Conservation (phyloP, 805 yeast genomes). For the Lipomyces spencermartinsiae region DNA sequence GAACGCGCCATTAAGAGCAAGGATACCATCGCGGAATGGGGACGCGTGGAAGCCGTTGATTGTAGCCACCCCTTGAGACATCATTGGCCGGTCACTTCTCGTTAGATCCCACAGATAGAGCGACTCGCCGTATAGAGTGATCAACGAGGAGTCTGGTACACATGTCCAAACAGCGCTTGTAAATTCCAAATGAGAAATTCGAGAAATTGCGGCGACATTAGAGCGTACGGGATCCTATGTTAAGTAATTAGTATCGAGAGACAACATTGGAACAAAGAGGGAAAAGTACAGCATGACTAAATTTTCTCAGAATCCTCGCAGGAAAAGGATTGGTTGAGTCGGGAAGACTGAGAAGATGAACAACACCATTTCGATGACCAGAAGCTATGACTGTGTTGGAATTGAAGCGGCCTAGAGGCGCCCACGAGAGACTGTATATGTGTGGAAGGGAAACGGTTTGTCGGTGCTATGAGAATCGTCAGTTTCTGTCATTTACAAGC, state of each 20-base stretch:
- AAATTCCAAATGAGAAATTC: slow-evolving; percentile 49
- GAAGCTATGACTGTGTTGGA: slow-evolving; percentile 60
- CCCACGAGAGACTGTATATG: slow-evolving; percentile 56
- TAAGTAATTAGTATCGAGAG: neutral
- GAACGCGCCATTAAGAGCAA: slow-evolving; percentile 67
- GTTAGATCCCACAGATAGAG: slow-evolving; percentile 78
- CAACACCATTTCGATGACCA: slow-evolving; percentile 79
- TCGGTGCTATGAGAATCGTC: slow-evolving; percentile 51
- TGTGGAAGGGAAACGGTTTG: slow-evolving; percentile 63
- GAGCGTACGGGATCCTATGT: neutral
- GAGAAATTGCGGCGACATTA: slow-evolving; percentile 33
- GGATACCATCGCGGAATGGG: slow-evolving; percentile 54
- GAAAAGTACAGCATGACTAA: slow-evolving; percentile 64
- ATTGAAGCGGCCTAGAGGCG: slow-evolving; percentile 45
- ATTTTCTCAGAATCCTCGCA: slow-evolving; percentile 79
- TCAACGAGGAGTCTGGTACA: slow-evolving; percentile 53
- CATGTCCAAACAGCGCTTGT: slow-evolving; percentile 55
- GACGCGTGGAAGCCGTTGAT: slow-evolving; percentile 57
- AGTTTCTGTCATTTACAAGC: neutral
- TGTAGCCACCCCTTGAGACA: slow-evolving; percentile 61
- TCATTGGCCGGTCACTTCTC: slow-evolving; percentile 63
- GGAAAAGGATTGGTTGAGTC: slow-evolving; percentile 54
- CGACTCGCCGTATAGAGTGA: slow-evolving; percentile 70
- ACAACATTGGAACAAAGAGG: neutral
- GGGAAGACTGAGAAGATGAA: slow-evolving; percentile 75